Evolutionary conservation across 2,329 filamentous ascomycete genomes (phyloP).

Genomic region (Pseudogymnoascus sp.): DNA sequence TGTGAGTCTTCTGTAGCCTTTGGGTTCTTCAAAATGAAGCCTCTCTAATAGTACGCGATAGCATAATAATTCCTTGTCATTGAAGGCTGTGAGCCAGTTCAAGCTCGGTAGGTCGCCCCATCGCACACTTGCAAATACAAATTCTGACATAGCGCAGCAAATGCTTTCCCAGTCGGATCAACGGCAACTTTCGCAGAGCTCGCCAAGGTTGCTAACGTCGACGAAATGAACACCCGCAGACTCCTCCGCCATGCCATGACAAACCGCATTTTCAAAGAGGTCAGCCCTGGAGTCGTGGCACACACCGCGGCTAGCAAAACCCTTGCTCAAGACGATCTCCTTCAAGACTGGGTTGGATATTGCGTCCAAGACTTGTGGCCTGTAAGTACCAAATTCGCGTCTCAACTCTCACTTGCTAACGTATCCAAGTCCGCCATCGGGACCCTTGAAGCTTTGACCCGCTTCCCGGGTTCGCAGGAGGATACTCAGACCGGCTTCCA

Average conservation of each 20-base stretch:
- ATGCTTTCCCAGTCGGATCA: slow-evolving; percentile 39
- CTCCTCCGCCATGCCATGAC: slow-evolving; percentile 47
- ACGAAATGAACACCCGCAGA: slow-evolving; percentile 35
- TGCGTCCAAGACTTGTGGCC: slow-evolving; percentile 43
- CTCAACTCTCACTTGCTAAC: not conserved
- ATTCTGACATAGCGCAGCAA: slow-evolving; percentile 30
- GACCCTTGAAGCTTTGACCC: slow-evolving; percentile 36
- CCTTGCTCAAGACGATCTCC: slow-evolving; percentile 38
- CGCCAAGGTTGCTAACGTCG: slow-evolving; percentile 20
- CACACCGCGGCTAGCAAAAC: slow-evolving; percentile 47
- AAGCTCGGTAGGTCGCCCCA: slow-evolving; percentile 34
- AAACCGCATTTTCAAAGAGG: slow-evolving; percentile 45
- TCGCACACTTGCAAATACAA: not conserved
- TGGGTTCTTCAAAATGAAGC: not conserved
- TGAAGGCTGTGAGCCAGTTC: slow-evolving; percentile 43
- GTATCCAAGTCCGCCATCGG: slow-evolving; percentile 35
- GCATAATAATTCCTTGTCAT: slow-evolving; percentile 42
- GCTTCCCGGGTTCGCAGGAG: slow-evolving; percentile 40
- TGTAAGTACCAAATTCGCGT: slow-evolving; percentile 12
- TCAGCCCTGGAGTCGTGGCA: slow-evolving; percentile 39
- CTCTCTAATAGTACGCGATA: slow-evolving; percentile 20
- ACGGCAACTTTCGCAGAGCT: slow-evolving; percentile 39
- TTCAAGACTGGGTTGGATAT: slow-evolving; percentile 47
- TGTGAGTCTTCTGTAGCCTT: slow-evolving; percentile 30
- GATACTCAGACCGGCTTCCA: slow-evolving; percentile 43